Conservation (phyloP, 163 green algal species). For the Smithsoniella earleae region DNA sequence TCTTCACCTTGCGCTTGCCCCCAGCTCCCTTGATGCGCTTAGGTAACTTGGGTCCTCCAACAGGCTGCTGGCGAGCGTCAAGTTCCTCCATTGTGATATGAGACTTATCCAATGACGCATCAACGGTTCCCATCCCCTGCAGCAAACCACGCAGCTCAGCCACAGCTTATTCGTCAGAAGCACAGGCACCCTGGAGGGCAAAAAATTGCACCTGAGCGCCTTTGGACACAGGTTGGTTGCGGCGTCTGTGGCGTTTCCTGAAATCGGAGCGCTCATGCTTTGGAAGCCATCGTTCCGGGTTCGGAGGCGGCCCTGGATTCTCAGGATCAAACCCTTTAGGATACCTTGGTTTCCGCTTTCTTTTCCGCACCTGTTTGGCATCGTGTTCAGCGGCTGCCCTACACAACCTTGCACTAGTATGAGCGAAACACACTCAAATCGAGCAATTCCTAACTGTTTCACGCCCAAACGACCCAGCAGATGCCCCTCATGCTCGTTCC, state of each 20-base stretch:
- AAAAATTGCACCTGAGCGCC: constrained; percentile 17
- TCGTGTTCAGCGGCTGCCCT: background rate
- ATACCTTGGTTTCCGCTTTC: constrained; percentile 60
- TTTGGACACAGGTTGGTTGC: background rate
- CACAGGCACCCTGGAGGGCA: too few relatives aligned
- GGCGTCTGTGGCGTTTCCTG: constrained; percentile 52
- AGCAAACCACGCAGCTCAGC: too few relatives aligned
- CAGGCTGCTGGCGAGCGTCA: background rate
- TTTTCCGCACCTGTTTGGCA: constrained; percentile 34
- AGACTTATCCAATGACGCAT: constrained; percentile 17
- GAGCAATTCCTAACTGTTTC: too few relatives aligned
- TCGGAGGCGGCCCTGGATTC: constrained; percentile 68
- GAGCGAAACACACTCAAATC: too few relatives aligned
- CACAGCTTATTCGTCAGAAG: too few relatives aligned
- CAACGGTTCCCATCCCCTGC: constrained; percentile 14
- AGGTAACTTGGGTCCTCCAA: background rate
- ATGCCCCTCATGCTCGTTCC: too few relatives aligned
- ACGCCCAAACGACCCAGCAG: too few relatives aligned
- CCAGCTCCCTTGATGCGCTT: background rate
- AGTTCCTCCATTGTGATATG: constrained; percentile 29
- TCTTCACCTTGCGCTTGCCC: constrained; percentile 21
- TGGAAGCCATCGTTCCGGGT: constrained; percentile 94
- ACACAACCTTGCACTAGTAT: too few relatives aligned
- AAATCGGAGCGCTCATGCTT: constrained; percentile 84
- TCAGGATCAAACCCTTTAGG: constrained; percentile 83